phyloP scores from a whole-genome alignment of 2,329 filamentous ascomycete species.

The Sporothrix euskadiensis region DNA sequence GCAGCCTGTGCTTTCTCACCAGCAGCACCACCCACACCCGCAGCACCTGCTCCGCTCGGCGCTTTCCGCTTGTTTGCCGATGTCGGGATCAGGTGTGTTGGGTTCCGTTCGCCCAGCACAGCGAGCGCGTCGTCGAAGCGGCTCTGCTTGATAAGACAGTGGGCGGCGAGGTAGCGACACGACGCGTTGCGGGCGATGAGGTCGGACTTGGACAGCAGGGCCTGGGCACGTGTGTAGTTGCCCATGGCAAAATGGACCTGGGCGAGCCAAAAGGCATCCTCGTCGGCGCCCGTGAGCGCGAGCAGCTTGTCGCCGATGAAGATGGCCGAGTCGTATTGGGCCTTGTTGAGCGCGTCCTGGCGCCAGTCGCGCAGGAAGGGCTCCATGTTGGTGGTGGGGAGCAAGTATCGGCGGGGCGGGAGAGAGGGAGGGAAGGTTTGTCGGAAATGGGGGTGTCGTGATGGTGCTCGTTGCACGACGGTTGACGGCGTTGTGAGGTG shows the following conservation, averaged over 20 bases:
- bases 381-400: constrained; percentile 65
- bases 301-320: constrained; percentile 97
- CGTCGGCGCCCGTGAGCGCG: constrained; percentile 88
- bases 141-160: constrained; percentile 90
- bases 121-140: constrained; percentile 85
- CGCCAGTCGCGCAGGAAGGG: constrained; percentile 91
- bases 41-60: constrained; percentile 39
- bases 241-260: constrained; percentile 95
- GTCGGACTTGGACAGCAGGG: constrained; percentile 81
- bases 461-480: background rate
- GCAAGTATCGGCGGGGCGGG: too few relatives aligned
- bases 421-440: background rate
- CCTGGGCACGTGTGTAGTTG: constrained; percentile 89
- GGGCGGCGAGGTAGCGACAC: constrained; percentile 87
- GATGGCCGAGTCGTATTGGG: constrained; percentile 94
- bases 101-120: constrained; percentile 88
- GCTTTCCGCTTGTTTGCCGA: constrained; percentile 67
- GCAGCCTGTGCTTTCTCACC: background rate
- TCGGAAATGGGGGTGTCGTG: background rate
- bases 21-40: background rate
- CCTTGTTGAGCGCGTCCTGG: constrained; percentile 91
- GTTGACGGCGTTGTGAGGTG: background rate
- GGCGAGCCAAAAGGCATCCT: constrained; percentile 96
- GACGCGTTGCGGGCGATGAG: constrained; percentile 78
- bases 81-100: constrained; percentile 78